Conservation (phyloP, 163 green algal species). For the Prototheca cutis region DNA sequence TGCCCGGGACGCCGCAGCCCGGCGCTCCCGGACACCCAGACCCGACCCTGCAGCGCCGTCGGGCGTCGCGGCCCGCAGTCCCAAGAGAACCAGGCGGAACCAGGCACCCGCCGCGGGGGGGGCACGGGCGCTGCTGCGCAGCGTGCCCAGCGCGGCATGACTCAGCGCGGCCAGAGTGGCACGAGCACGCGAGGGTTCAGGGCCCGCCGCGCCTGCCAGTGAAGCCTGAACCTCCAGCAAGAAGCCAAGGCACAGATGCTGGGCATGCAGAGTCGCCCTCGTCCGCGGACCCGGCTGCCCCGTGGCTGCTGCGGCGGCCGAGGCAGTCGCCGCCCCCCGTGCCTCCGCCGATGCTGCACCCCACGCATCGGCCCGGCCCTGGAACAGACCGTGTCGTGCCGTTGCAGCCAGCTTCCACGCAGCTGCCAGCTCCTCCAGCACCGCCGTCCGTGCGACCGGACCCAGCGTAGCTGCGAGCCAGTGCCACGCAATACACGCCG, state of each 20-base stretch:
- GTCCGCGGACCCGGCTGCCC: not conserved
- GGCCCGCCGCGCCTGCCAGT: conserved; percentile 8
- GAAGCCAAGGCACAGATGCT: conserved; percentile 53
- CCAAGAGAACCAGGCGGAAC: conserved; percentile 46
- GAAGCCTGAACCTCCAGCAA: conserved; percentile 29
- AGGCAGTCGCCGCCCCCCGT: not conserved
- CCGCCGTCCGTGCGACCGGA: conserved; percentile 24
- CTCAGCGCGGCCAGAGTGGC: conserved; percentile 6
- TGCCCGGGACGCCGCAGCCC: conserved; percentile 1
- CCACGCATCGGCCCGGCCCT: conserved; percentile 5
- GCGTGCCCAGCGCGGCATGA: conserved; percentile 29
- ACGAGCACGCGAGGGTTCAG: not conserved
- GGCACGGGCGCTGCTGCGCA: conserved; percentile 38
- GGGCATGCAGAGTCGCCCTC: conserved; percentile 22
- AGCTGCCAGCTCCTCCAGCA: conserved; percentile 32
- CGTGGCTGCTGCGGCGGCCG: not conserved
- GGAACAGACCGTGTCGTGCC: conserved; percentile 49
- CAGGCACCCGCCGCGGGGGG: conserved; percentile 37
- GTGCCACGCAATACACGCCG: conserved; percentile 20
- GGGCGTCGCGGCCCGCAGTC: conserved; percentile 21
- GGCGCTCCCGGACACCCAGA: not conserved
- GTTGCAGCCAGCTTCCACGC: conserved; percentile 43
- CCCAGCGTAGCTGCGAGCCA: conserved; percentile 39
- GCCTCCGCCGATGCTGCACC: not conserved
- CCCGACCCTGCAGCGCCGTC: not conserved